Evolutionary conservation across 2,329 filamentous ascomycete genomes (phyloP).

Genomic region (Aspergillus sp.): DNA sequence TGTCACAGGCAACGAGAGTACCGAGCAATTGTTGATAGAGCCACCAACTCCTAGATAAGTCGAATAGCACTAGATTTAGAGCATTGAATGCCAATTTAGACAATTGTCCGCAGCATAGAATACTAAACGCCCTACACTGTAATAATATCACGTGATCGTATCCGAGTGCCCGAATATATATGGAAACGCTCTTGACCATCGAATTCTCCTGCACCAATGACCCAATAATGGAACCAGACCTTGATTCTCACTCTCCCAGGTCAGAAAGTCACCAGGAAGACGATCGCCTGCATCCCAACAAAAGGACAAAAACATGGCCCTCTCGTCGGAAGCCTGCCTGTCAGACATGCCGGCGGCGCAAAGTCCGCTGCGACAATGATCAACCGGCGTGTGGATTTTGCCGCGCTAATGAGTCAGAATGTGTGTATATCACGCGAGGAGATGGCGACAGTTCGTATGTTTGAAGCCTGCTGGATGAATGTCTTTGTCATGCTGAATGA

Average conservation of each 20-base stretch:
- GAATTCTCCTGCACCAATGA: neutral
- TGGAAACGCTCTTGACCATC: neutral
- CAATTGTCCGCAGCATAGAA: too few relatives aligned
- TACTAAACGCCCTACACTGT: too few relatives aligned
- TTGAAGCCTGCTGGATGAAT: conserved; percentile 3
- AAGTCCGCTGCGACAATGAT: conserved; percentile 20
- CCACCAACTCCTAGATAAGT: conserved; percentile 5
- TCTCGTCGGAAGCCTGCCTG: conserved; percentile 14
- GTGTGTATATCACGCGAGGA: conserved; percentile 14
- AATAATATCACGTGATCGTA: too few relatives aligned
- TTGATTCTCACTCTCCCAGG: neutral
- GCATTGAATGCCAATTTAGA: too few relatives aligned
- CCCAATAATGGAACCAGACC: neutral
- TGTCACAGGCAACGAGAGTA: conserved; percentile 66
- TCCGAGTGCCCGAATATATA: neutral
- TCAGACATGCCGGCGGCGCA: conserved; percentile 18
- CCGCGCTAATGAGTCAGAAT: conserved; percentile 9
- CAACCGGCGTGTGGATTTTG: conserved; percentile 16
- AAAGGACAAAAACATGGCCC: neutral
- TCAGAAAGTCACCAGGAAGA: neutral
- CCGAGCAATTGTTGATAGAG: conserved; percentile 63
- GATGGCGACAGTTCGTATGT: neutral
- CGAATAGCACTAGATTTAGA: neutral
- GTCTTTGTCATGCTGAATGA: neutral
- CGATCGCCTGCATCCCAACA: neutral